A percentile compares a stretch with the other conserved stretches of the same genome.
These are phyloP conservation scores for Sporothrix protearum DNA, from an alignment of 2,329 filamentous ascomycete species.

Conservation along the genomic window DNA sequence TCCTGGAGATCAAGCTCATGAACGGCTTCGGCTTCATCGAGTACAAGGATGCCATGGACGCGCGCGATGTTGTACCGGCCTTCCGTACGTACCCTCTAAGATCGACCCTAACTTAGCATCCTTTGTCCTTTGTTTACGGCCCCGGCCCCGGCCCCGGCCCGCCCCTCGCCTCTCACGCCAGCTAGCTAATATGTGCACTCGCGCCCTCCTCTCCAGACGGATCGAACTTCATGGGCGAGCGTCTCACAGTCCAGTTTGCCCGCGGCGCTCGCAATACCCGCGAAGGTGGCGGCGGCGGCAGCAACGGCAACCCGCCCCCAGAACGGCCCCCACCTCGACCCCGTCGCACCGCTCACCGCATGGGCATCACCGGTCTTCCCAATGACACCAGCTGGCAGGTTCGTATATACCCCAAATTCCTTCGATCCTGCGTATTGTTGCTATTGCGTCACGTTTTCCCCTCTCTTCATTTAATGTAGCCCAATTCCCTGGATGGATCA, in stretches of 20 bases:
- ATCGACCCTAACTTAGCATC: too few relatives aligned
- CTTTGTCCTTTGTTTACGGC: constrained; percentile 9
- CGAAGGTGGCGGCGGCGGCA: constrained; percentile 33
- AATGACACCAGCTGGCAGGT: constrained; percentile 99
- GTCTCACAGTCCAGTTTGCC: constrained; percentile 96
- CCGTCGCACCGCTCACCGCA: constrained; percentile 89
- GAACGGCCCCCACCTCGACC: constrained; percentile 67
- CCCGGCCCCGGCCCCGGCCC: constrained; percentile 29
- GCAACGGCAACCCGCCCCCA: constrained; percentile 46
- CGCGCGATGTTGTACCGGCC: constrained; percentile 90
- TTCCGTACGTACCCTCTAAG: background rate
- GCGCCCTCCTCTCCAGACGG: constrained; percentile 65
- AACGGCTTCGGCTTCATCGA: constrained; percentile 99
- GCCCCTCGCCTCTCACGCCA: constrained; percentile 31
- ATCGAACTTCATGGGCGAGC: constrained; percentile 96
- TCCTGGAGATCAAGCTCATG: constrained; percentile 99
- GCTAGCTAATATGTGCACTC: constrained; percentile 23
- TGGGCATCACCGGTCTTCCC: constrained; percentile 96
- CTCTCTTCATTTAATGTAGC: background rate
- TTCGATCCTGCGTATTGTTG: constrained; percentile 19
- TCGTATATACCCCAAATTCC: constrained; percentile 53
- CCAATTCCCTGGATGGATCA: constrained; percentile 2
- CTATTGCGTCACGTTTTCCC: background rate
- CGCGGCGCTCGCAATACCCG: constrained; percentile 66
- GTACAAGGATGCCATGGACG: constrained; percentile 98